Conservation (phyloP, 129 eudicot species). For the Lactuca saligna region DNA sequence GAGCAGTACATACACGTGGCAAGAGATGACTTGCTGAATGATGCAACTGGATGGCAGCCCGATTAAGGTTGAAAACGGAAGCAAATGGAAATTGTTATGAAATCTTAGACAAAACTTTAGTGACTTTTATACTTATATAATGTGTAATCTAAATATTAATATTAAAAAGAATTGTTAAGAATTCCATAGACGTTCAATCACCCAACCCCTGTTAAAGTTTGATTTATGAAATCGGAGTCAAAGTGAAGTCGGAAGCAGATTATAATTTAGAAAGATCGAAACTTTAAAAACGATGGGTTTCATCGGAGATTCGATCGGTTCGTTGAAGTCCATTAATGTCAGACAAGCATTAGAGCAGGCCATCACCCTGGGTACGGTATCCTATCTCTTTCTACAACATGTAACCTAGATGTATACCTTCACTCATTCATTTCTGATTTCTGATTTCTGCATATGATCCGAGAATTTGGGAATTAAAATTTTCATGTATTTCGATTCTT, state of each 20-base stretch:
- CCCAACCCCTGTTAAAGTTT: no score
- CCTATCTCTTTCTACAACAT: neutral
- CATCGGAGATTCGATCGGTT: constrained; percentile 43
- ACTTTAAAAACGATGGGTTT: constrained; percentile 38
- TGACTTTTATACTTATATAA: no score
- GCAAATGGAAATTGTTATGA: no score
- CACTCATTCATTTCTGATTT: neutral
- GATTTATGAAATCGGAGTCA: neutral
- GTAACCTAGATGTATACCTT: neutral
- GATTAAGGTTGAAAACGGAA: no score
- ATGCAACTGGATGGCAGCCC: no score
- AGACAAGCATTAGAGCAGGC: constrained; percentile 57
- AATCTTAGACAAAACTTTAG: no score
- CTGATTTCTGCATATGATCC: neutral
- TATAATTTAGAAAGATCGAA: neutral
- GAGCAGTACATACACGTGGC: no score
- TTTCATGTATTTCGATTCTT: neutral
- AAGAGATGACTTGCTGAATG: no score
- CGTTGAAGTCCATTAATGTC: constrained; percentile 48
- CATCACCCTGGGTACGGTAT: constrained; percentile 52
- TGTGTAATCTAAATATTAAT: no score
- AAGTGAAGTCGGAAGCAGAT: constrained; percentile 12
- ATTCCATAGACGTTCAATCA: no score
- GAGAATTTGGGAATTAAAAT: neutral
- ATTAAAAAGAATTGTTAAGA: no score